Base-by-base conservation (phyloP, 805 yeast genomes). In the Millerozyma miso region DNA sequence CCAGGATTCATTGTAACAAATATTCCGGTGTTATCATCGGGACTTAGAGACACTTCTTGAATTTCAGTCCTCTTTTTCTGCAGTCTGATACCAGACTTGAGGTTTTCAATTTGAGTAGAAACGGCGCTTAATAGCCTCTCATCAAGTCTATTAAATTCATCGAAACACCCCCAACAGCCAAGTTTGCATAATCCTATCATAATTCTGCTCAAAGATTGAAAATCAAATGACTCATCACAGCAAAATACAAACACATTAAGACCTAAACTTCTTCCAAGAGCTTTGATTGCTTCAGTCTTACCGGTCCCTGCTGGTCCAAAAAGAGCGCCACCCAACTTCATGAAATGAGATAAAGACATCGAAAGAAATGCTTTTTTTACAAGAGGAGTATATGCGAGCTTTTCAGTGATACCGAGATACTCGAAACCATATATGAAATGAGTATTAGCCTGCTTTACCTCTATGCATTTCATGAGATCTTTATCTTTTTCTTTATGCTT, bases 251-350 rank as follows among this genome's bases (percentile, higher is more conserved):
- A 59, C 0, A 88, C 96, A 77, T 80, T 77, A 44, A 80, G 74
- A 5, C 98, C 98, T 5, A 91, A 64, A 32, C 79, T 79, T 34
- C 80, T 80, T 1, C 93, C 97, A 23, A 90, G 66, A 0, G 95
- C 86, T 58, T 91, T 91, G 19, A 91, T 74, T 0, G 95, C 76
- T 58, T 91, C 98, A 0, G 98, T 91, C 57, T 91, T 91, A 50
- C 98, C 98, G 0, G 98, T 91, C 34, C 98, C 98, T 2, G 98
- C 97, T 1, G 98, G 97, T 0, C 98, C 98, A 60, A 85, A 81
- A 0, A 95, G 84, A 1, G 95, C 84, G 0, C 96, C 95, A n/a
- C 98, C 98, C 6, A 80, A 67, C 31, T 74, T 76, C 51, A 82
- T 88, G 29, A 78, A 74, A 14, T 89, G 58, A 0, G 97, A 90